phyloP scores from a whole-genome alignment of 805 yeast species.

The Wickerhamomyces kurtzmanii region DNA sequence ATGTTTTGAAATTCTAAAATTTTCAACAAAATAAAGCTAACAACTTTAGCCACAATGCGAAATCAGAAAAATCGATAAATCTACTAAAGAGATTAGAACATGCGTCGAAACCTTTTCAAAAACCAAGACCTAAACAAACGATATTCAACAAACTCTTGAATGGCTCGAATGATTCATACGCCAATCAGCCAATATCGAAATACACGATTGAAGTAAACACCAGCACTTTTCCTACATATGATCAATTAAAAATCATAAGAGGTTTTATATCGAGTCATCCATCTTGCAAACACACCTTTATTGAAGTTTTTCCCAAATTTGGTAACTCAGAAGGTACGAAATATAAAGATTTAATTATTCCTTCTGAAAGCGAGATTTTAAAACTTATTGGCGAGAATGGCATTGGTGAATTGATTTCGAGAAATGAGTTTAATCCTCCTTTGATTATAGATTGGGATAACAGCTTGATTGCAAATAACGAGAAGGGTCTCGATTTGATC shows the following conservation, averaged over 20 bases:
- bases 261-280: slow-evolving; percentile 5
- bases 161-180: slow-evolving; percentile 14
- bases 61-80: slow-evolving; percentile 13
- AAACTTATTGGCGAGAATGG: slow-evolving; percentile 5
- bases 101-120: slow-evolving; percentile 8
- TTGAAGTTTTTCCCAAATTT: slow-evolving; percentile 12
- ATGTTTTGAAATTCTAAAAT: too few relatives aligned
- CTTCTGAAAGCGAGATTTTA: neutral
- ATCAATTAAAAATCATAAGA: slow-evolving; percentile 13
- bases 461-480: slow-evolving; percentile 41
- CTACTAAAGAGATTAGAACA: slow-evolving; percentile 9
- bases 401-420: slow-evolving; percentile 6
- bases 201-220: slow-evolving; percentile 6
- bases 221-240: slow-evolving; percentile 13
- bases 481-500: slow-evolving; percentile 30
- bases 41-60: slow-evolving; percentile 16
- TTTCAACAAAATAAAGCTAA: too few relatives aligned
- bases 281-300: slow-evolving; percentile 7
- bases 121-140: slow-evolving; percentile 13
- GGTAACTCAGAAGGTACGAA: slow-evolving; percentile 1
- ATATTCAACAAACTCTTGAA: slow-evolving; percentile 16
- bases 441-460: slow-evolving; percentile 57
- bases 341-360: neutral
- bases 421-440: slow-evolving; percentile 27
- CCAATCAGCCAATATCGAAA: slow-evolving; percentile 4